phyloP scores from a whole-genome alignment of 495 filamentous ascomycete species.

The Penicillium angulare region DNA sequence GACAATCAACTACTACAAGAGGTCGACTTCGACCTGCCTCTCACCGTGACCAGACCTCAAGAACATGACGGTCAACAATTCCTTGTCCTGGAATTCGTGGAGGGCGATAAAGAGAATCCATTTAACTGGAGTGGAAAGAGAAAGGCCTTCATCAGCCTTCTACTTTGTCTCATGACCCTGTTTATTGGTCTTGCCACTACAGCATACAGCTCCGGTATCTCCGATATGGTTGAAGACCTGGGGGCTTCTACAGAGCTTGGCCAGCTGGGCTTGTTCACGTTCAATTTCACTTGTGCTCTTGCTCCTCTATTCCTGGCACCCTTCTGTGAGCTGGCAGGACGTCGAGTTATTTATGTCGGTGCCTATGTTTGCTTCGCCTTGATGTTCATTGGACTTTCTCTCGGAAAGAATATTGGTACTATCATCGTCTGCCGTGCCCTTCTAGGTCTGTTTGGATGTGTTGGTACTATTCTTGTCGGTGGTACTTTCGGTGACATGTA shows the following conservation, averaged over 20 bases:
- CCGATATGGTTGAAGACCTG: conserved; percentile 36
- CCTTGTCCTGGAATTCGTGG: conserved; percentile 38
- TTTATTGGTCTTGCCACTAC: conserved; percentile 50
- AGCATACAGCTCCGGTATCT: conserved; percentile 45
- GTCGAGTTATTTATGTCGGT: conserved; percentile 39
- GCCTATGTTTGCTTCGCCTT: conserved; percentile 38
- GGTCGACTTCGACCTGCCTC: conserved; percentile 43
- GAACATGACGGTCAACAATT: conserved; percentile 31
- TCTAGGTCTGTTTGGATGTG: conserved; percentile 73
- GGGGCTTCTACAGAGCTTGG: conserved; percentile 34
- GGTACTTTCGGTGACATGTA: conserved; percentile 75
- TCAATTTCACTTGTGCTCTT: conserved; percentile 42
- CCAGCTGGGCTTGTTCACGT: conserved; percentile 42
- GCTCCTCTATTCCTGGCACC: conserved; percentile 46
- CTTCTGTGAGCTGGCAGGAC: conserved; percentile 44
- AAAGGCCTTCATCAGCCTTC: conserved; percentile 41
- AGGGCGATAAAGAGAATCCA: conserved; percentile 42
- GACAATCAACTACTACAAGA: conserved; percentile 30
- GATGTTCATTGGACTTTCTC: conserved; percentile 42
- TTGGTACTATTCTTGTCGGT: conserved; percentile 76
- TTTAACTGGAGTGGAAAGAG: conserved; percentile 43
- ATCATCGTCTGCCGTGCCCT: conserved; percentile 67
- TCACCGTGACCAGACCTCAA: conserved; percentile 30
- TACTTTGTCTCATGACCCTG: conserved; percentile 47
- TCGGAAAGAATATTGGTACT: conserved; percentile 63